Evolutionary conservation across 768 basidiomycete species (phyloP), one percentile per base, ranked within the genome.

Genomic region (Leccinum olivaceopallidum): DNA sequence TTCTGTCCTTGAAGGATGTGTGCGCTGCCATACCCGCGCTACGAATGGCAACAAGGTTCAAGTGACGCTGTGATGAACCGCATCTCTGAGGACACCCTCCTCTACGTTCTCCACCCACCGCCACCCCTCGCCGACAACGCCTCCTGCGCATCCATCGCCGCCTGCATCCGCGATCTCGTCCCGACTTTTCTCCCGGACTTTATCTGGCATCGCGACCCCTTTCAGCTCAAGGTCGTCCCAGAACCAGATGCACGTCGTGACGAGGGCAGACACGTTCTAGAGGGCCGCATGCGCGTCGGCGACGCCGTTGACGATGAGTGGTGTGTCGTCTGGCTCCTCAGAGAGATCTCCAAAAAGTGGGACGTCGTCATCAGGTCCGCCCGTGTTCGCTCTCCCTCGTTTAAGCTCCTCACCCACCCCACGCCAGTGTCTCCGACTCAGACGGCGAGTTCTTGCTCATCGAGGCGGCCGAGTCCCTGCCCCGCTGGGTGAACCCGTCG

Each of bases 251-350:
- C 65, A n/a, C 51, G 20, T 12, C 62, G 36, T n/a, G 57, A 55
- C 14, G 65, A 66, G 49, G 67, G 73, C 14, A 78, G 73, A n/a
- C 87, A 83, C 77, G 77, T 86, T 47, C 75, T 98, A 2, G 87
- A 94, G 69, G 94, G 95, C 9, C 78, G 80, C 50, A 92, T 95
- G 88, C 80, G 95, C 50, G 91, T 98, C 24, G 96, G 97, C 3
- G 97, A 99, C 75, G 91, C 87, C 56, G 83, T 98, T n/a, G 95
- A 99, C 73, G 97, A 99, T 68, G 97, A 99, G 75, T 99, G 97
- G 97, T 89, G 88, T 71, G 81, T 84, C 14, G 94, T 98, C 18
- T 98, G 93, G 92, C 78, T 98, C 52, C 77, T 98, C 60, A 83
- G 80, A 66, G 83, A 92, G 73, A 79, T 96, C 59, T 89, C 87